A percentile compares a stretch with the other conserved stretches of the same genome.
Evolutionary conservation across 331 rosid species (phyloP).

Genomic region (Arachis monticola): DNA sequence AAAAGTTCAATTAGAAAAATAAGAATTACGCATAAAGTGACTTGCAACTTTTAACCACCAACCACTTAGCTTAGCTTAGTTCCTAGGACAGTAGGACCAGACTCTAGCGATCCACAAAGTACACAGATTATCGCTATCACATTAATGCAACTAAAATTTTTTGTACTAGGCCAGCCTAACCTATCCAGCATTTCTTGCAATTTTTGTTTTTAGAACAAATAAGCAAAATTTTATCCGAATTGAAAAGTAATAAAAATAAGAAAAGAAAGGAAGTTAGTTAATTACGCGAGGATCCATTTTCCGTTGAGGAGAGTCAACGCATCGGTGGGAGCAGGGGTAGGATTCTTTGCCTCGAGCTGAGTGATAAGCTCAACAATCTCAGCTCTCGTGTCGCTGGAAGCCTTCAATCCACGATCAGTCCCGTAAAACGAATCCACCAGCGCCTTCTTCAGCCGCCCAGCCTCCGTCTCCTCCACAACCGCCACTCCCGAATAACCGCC

Average conservation of each 20-base stretch:
- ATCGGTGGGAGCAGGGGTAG: slow-evolving; percentile 84
- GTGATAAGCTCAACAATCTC: slow-evolving; percentile 91
- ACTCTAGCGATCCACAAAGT: neutral
- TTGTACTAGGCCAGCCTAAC: too few species aligned
- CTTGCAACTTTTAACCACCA: too few species aligned
- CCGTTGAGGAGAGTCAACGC: slow-evolving; percentile 83
- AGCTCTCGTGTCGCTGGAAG: slow-evolving; percentile 81
- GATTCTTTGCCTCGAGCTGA: slow-evolving; percentile 82
- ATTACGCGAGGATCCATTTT: slow-evolving; percentile 93
- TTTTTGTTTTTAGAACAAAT: too few species aligned
- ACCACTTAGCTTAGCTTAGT: neutral
- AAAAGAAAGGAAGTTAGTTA: neutral
- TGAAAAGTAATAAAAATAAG: neutral
- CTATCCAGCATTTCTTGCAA: too few species aligned
- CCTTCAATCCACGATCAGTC: slow-evolving; percentile 78
- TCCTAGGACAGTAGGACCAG: too few species aligned
- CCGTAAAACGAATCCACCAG: slow-evolving; percentile 81
- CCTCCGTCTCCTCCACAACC: slow-evolving; percentile 62
- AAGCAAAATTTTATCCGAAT: neutral
- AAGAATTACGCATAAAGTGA: too few species aligned
- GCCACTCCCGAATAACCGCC: slow-evolving; percentile 38
- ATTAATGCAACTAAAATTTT: neutral
- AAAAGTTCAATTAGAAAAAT: too few species aligned
- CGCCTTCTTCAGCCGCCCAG: slow-evolving; percentile 65
- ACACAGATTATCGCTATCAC: neutral